These are phyloP conservation scores for Spergularia bocconei DNA, from an alignment of 148 eudicot species.

Conservation along the genomic window DNA sequence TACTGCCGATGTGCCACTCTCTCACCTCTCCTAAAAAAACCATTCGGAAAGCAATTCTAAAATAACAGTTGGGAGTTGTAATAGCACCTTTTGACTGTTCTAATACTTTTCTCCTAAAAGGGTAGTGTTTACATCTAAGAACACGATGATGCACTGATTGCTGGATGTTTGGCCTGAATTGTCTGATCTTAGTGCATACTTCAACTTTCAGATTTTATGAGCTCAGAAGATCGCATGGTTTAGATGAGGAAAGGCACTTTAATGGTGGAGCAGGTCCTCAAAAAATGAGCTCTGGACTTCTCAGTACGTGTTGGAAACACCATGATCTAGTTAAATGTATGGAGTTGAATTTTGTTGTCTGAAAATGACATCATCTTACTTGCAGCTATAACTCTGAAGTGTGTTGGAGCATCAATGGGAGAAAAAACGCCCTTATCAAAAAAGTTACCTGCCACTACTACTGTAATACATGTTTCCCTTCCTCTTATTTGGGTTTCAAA, in stretches of 20 bases:
- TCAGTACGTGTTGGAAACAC: constrained; percentile 45
- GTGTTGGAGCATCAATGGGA: constrained; percentile 90
- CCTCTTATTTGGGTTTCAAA: background rate
- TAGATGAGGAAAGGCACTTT: constrained; percentile 71
- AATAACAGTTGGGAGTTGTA: too few relatives aligned
- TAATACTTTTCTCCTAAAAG: background rate
- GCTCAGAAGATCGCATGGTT: constrained; percentile 65
- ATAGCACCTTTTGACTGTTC: background rate
- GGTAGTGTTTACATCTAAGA: background rate
- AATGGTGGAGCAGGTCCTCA: constrained; percentile 66
- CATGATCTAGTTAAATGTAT: background rate
- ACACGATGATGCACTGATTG: background rate
- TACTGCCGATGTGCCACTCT: too few relatives aligned
- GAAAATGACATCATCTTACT: constrained; percentile 6
- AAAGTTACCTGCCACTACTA: constrained; percentile 74
- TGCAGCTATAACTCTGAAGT: constrained; percentile 75
- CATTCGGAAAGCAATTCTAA: background rate
- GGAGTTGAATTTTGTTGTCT: background rate
- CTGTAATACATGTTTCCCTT: constrained; percentile 37
- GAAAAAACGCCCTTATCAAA: constrained; percentile 73
- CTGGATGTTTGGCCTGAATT: background rate
- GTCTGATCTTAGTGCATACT: background rate
- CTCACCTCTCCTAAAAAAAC: background rate
- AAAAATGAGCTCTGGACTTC: constrained; percentile 81
- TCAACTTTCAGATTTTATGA: constrained; percentile 56